Evolutionary conservation across 805 yeast genomes (phyloP), one percentile per base, ranked within the genome.

Genomic region (Yamadazyma nakazawae): DNA sequence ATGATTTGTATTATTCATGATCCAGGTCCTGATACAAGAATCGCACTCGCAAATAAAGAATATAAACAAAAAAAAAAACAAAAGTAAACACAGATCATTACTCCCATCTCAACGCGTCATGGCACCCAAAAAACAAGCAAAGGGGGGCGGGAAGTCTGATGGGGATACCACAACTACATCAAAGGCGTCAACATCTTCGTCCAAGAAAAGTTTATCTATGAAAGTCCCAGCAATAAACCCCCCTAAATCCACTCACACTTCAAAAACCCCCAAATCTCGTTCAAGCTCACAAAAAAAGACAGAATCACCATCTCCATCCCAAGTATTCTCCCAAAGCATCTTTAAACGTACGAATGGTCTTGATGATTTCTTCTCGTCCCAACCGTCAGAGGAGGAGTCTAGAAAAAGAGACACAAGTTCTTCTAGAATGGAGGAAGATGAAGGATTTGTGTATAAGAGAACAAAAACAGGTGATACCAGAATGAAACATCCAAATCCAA

Each of bases 371-470:
- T 52, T 52, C 28, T 49, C 51, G 16, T 45, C 48, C 10, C 47
- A 46, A 36, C 25, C 42, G 11, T n/a, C 37, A 14, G 40, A 28
- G 5, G 46, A 28, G 12, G 45, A 37, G 3, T n/a, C 16, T n/a
- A 19, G 30, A 16, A 37, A 37, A 37, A 17, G 34, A 21, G 28
- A 40, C 24, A 31, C 26, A 28, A 34, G 32, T 16, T 16, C 19
- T 14, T 51, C 34, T 5, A 25, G 41, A 14, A 38, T 52, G 41
- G 56, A 52, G 31, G 65, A 60, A 42, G 71, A 66, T 48, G 70
- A 64, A 28, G 72, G 67, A 14, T 67, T 67, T 45, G 50, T 60
- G 17, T 66, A 62, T 49, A 63, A 63, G 37, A 48, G 70, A 38
- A 57, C 53, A 16, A 44, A 43, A 13, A 16, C 43, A 34, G 32